Evolutionary conservation across 306 rosid species (phyloP), one percentile per base, ranked within the genome.

Genomic region (Sindora glabra): DNA sequence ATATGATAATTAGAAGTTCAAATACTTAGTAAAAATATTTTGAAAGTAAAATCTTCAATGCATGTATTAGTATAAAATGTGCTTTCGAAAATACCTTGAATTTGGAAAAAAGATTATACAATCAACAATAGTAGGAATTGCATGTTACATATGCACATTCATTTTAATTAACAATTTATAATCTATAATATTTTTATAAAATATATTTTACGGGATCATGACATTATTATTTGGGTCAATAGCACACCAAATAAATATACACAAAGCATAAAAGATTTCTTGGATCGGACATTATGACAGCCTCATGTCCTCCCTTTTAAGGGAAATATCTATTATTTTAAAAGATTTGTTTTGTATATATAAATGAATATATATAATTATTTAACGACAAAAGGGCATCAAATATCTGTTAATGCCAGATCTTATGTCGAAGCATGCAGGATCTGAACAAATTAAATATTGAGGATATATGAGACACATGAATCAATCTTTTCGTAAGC

Each of bases 211-310:
- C 29, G 65, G 42, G 53, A 71, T 74, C 81, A 23, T 64, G 56
- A 49, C 65, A 59, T 68, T 53, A 58, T 76, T 36, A 52, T 59
- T 48, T 27, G 17, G 74, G 58, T 61, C 57, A 57, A 73, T 66
- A 17, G 30, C 45, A n/a, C 54, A 51, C 29, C 42, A 49, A 61
- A 40, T 47, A 47, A n/a, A 40, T 48, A 8, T 30, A 40, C 10
- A 37, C 46, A 47, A 47, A 39, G 66, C 55, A 56, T 63, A 33
- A 48, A 74, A 33, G 72, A 72, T 77, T 79, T 81, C 77, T 77
- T 54, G 85, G 91, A 84, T 84, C 86, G 68, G 78, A 76, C 76
- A 73, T 50, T 72, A 34, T 76, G 89, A 75, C 85, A 79, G 74
- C 75, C 69, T 69, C 84, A 52, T 65, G 81, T 81, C 77, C 57